Evolutionary conservation across 2,329 filamentous ascomycete genomes (phyloP), one percentile per base, ranked within the genome.

Genomic region (Botrytis fabae): DNA sequence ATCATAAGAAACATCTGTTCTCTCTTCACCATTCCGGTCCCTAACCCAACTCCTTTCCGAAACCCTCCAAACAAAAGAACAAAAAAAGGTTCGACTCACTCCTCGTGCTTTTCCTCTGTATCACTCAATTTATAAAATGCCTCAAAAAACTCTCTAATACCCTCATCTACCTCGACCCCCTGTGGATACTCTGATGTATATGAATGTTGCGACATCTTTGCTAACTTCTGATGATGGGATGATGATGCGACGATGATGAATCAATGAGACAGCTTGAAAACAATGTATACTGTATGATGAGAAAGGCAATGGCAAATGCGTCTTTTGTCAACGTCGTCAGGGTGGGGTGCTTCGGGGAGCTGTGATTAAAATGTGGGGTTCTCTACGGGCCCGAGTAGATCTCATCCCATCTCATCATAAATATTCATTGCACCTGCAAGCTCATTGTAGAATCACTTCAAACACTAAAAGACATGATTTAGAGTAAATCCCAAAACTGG

Each of bases 101-200:
- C 85, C 22, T 70, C 76, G 2, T n/a, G 38, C 22, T 83, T 84
- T 68, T 82, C 82, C 2, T 85, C 85, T 3, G 70, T 76, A 72
- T 80, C 79, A 75, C 90, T 88, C 16, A 73, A 76, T 74, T 91
- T 88, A 82, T 88, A 95, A 4, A 88, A 85, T 65, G 90, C 93
- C 80, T 95, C 92, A 84, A 92, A 94, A 76, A 91, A 86, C 80
- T 87, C 87, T 42, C 83, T 82, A 79, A 90, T 92, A 77, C 91
- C 86, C 78, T 86, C 84, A 73, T 91, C 83, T 66, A 92, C 57
- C 16, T 71, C 32, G 6, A 42, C 10, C 1, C 35, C 64, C 18
- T 54, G 6, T 2, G 64, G 64, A 28, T 68, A 68, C 8, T 12
- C 20, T 25, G 64, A 68, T 42, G n/a, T 38, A 20, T 68, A 68